Conservation (phyloP, 1,139 yeast species). For the Saccharomyces hybrid region DNA sequence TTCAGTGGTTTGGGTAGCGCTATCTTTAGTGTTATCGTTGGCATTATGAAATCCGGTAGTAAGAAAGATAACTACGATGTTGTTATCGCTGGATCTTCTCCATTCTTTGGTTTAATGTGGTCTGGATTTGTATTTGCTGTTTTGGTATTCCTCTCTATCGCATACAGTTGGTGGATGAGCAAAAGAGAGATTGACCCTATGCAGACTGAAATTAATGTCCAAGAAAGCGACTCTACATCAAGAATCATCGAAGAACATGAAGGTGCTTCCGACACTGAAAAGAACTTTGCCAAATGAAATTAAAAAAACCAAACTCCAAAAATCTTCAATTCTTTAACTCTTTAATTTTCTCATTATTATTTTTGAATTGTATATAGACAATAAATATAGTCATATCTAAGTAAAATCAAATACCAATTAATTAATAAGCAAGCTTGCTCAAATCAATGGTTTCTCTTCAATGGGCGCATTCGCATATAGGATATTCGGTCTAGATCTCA, state of each 20-base stretch:
- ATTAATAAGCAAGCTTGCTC: not conserved
- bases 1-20: constrained; percentile 27
- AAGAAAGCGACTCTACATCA: constrained; percentile 3
- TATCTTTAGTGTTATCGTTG: constrained; percentile 25
- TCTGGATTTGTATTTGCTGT: constrained; percentile 24
- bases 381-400: not conserved
- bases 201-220: constrained; percentile 3
- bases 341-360: not conserved
- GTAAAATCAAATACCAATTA: constrained; percentile 5
- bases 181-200: constrained; percentile 6
- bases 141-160: constrained; percentile 14
- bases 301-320: not conserved
- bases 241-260: constrained; percentile 2
- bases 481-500: constrained; percentile 14
- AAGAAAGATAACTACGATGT: constrained; percentile 28
- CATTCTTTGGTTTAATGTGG: constrained; percentile 28
- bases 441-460: constrained; percentile 21
- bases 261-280: not conserved
- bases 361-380: not conserved
- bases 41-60: constrained; percentile 30
- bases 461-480: constrained; percentile 12
- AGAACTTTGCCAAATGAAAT: not conserved
- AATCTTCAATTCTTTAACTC: not conserved
- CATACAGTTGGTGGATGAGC: constrained; percentile 5
- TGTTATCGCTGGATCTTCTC: constrained; percentile 18